phyloP scores from a whole-genome alignment of 2,329 filamentous ascomycete genomes.

The Fusarium tjaetaba region DNA sequence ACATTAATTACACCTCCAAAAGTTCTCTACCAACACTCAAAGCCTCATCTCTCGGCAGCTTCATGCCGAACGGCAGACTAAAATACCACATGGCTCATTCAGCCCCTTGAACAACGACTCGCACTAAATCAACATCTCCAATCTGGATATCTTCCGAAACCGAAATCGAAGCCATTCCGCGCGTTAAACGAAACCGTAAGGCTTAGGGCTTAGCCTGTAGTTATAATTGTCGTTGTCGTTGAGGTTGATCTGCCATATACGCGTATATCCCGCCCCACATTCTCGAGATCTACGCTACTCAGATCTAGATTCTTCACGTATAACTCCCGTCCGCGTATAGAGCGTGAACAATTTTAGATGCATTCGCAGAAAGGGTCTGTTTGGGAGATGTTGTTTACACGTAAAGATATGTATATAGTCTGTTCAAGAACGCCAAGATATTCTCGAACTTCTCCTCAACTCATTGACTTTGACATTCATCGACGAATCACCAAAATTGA shows the following conservation, averaged over 20 bases:
- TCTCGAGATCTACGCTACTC: neutral
- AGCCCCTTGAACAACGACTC: neutral
- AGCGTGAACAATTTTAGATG: neutral
- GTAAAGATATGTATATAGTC: slow-evolving; percentile 31
- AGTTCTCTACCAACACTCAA: neutral
- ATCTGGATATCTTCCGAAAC: neutral
- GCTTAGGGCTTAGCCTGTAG: slow-evolving; percentile 19
- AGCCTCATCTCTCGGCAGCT: neutral
- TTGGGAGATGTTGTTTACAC: neutral
- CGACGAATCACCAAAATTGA: neutral
- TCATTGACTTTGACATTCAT: neutral
- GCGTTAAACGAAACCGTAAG: slow-evolving; percentile 8
- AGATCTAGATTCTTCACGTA: slow-evolving; percentile 4
- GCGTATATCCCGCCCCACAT: slow-evolving; percentile 23
- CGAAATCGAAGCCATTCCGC: neutral
- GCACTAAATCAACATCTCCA: neutral
- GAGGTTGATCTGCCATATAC: slow-evolving; percentile 7
- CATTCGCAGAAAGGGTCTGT: neutral
- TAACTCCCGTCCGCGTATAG: slow-evolving; percentile 28
- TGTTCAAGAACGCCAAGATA: neutral
- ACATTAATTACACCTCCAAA: neutral
- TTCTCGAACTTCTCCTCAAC: neutral
- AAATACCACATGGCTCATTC: neutral
- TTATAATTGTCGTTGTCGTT: neutral
- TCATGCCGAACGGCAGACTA: neutral